phyloP scores from a whole-genome alignment of 495 filamentous ascomycete species.

The Aspergillus funiculosus region DNA sequence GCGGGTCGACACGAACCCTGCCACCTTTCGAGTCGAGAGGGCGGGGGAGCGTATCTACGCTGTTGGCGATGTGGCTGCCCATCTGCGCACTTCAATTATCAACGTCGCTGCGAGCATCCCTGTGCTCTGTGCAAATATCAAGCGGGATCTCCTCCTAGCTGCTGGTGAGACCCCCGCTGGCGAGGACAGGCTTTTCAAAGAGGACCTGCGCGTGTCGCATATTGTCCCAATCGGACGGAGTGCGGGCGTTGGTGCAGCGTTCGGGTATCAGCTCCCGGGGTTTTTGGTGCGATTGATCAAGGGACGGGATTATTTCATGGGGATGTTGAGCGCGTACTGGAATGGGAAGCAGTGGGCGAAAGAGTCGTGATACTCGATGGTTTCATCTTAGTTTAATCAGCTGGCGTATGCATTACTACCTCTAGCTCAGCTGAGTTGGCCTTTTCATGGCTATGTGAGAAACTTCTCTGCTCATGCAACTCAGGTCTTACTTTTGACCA shows the following conservation, averaged over 20 bases:
- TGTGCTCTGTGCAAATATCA: constrained; percentile 40
- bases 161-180: background rate
- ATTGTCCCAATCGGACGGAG: constrained; percentile 50
- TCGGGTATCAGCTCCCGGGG: constrained; percentile 49
- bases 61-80: constrained; percentile 37
- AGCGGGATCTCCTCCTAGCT: constrained; percentile 31
- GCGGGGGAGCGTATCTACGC: constrained; percentile 46
- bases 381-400: no score
- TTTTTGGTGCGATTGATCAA: constrained; percentile 55
- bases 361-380: constrained; percentile 19
- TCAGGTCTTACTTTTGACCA: no score
- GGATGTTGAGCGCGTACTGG: constrained; percentile 43
- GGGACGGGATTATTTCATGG: constrained; percentile 55
- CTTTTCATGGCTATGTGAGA: no score
- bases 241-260: constrained; percentile 51
- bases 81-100: constrained; percentile 30
- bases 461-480: no score
- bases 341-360: constrained; percentile 51
- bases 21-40: constrained; percentile 43
- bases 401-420: no score
- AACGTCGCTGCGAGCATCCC: constrained; percentile 38
- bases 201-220: constrained; percentile 45
- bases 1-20: constrained; percentile 37
- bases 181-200: constrained; percentile 23
- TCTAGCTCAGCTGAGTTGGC: no score